A percentile compares a stretch with the other conserved stretches of the same genome.
phyloP scores from a whole-genome alignment of 371 early-diverging fungal species.

The Furculomyces boomerangus region DNA sequence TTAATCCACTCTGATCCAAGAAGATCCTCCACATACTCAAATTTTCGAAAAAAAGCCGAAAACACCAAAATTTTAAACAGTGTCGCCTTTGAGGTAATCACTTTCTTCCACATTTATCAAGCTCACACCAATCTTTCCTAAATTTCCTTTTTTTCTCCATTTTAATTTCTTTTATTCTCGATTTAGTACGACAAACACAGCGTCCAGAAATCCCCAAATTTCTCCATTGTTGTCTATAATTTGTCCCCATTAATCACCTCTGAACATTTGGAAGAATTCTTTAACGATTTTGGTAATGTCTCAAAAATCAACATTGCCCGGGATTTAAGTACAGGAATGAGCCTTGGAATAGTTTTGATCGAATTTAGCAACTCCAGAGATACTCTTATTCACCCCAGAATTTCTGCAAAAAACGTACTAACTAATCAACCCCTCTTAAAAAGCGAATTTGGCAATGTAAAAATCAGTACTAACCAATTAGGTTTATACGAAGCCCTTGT shows the following conservation, averaged over 20 bases:
- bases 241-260: slow-evolving; percentile 22
- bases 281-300: slow-evolving; percentile 16
- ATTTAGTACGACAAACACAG: not conserved
- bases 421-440: not conserved
- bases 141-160: too few relatives aligned
- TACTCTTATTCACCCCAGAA: slow-evolving; percentile 17
- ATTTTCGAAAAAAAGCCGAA: too few relatives aligned
- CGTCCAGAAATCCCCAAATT: not conserved
- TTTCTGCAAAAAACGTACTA: slow-evolving; percentile 14
- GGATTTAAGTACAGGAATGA: slow-evolving; percentile 22
- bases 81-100: too few relatives aligned
- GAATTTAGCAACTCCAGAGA: slow-evolving; percentile 9
- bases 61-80: too few relatives aligned
- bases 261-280: slow-evolving; percentile 16
- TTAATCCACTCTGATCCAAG: too few relatives aligned
- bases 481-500: not conserved
- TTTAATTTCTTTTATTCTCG: too few relatives aligned
- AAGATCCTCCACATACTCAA: too few relatives aligned
- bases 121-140: too few relatives aligned
- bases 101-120: too few relatives aligned
- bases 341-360: slow-evolving; percentile 20
- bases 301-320: slow-evolving; percentile 11
- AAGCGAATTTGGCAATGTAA: not conserved
- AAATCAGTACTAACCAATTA: not conserved
- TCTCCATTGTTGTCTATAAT: not conserved